Evolutionary conservation across 2,329 filamentous ascomycete species (phyloP).

Genomic region (Fusarium setosum): DNA sequence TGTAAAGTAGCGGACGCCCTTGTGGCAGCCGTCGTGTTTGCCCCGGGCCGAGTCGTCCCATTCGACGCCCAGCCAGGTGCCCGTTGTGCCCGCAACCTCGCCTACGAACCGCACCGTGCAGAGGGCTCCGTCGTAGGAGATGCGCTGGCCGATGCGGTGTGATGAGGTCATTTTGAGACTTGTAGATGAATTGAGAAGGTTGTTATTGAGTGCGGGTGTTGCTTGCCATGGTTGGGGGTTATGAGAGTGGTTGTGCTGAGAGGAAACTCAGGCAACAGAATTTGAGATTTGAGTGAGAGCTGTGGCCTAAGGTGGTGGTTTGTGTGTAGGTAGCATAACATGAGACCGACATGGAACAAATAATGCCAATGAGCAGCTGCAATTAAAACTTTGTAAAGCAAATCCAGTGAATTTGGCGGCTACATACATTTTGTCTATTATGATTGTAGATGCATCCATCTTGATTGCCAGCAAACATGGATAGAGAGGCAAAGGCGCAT

Average conservation of each 20-base stretch:
- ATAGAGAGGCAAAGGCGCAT: too few species aligned
- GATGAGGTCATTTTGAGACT: constrained; percentile 50
- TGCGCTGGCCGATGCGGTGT: constrained; percentile 74
- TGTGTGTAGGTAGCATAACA: constrained; percentile 62
- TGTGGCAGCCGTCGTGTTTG: constrained; percentile 90
- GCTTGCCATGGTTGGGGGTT: background rate
- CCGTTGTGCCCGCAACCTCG: constrained; percentile 77
- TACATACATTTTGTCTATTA: too few species aligned
- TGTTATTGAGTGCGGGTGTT: background rate
- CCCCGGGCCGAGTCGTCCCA: constrained; percentile 91
- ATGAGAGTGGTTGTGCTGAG: constrained; percentile 1
- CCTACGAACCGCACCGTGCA: constrained; percentile 92
- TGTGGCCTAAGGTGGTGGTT: constrained; percentile 16
- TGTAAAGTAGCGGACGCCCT: constrained; percentile 82
- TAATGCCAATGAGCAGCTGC: background rate
- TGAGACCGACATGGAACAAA: too few species aligned
- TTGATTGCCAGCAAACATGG: too few species aligned
- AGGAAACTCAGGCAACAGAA: constrained; percentile 27
- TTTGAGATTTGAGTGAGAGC: constrained; percentile 16
- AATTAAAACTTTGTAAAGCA: too few species aligned
- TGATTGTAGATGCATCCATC: too few species aligned
- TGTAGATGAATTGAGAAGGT: background rate
- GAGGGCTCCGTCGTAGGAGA: constrained; percentile 80
- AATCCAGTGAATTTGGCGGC: too few species aligned
- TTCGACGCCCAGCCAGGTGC: constrained; percentile 92